Percentiles rank a stretch among this genome's conserved stretches.
These are phyloP conservation scores for Oryza glaberrima DNA, from an alignment of 176 grass and related monocot species.

Conservation along the genomic window DNA sequence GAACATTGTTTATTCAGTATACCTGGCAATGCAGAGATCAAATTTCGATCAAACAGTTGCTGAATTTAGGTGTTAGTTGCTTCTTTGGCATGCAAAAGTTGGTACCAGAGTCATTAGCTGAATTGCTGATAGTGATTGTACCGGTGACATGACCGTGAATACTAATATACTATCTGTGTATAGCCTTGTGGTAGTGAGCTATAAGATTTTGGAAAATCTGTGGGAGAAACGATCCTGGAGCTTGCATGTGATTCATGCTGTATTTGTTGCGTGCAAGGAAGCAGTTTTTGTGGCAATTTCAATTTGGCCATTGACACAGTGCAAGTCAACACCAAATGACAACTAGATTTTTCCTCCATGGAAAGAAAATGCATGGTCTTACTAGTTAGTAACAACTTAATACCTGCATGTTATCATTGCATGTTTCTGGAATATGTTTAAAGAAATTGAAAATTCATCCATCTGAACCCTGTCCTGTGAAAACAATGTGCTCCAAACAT, in stretches of 20 bases:
- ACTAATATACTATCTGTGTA: neutral
- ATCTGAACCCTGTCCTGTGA: neutral
- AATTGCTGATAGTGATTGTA: constrained; percentile 40
- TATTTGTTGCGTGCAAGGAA: constrained; percentile 52
- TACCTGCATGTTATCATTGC: neutral
- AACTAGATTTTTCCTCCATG: neutral
- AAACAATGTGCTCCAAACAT: neutral
- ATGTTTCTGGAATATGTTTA: neutral
- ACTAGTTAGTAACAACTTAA: neutral
- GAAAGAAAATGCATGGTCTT: neutral
- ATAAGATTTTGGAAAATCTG: neutral
- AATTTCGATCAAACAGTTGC: neutral
- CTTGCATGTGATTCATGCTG: constrained; percentile 17
- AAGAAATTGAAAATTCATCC: neutral
- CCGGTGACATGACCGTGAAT: neutral
- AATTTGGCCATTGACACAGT: neutral
- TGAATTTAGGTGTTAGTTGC: constrained; percentile 40
- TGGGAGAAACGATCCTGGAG: neutral
- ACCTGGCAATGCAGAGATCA: neutral
- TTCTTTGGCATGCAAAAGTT: neutral
- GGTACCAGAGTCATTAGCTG: constrained; percentile 16
- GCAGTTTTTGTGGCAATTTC: neutral
- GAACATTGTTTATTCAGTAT: neutral
- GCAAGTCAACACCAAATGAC: neutral
- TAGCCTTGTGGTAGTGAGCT: neutral